Evolutionary conservation across 2,329 filamentous ascomycete genomes (phyloP).

Genomic region (Lachnellula cervina): DNA sequence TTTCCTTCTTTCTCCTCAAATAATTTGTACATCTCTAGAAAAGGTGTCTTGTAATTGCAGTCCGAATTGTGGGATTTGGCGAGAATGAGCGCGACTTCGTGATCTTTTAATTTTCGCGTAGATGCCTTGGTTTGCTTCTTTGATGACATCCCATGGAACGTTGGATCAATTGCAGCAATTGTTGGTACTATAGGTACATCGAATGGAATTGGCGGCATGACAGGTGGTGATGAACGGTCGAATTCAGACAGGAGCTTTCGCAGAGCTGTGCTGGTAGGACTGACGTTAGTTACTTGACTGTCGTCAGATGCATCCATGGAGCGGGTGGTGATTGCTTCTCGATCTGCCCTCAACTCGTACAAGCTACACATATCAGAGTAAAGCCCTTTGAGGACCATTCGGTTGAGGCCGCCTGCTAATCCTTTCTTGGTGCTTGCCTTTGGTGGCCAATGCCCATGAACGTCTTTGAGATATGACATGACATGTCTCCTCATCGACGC

Average conservation of each 20-base stretch:
- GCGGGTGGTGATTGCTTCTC: slow-evolving; percentile 70
- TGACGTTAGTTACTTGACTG: slow-evolving; percentile 47
- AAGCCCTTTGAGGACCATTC: slow-evolving; percentile 72
- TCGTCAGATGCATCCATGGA: slow-evolving; percentile 56
- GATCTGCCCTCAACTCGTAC: slow-evolving; percentile 85
- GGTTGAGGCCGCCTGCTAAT: slow-evolving; percentile 78
- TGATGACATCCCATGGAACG: slow-evolving; percentile 57
- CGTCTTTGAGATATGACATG: slow-evolving; percentile 59
- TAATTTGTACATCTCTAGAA: slow-evolving; percentile 64
- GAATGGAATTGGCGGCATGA: slow-evolving; percentile 86
- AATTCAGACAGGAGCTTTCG: slow-evolving; percentile 81
- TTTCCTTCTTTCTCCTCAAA: slow-evolving; percentile 67
- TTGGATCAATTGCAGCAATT: slow-evolving; percentile 60
- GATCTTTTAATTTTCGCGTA: slow-evolving; percentile 67
- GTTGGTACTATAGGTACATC: slow-evolving; percentile 76
- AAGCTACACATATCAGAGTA: slow-evolving; percentile 82
- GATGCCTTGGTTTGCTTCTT: slow-evolving; percentile 73
- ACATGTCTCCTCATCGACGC: slow-evolving; percentile 61
- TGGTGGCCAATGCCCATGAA: slow-evolving; percentile 78
- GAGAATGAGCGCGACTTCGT: slow-evolving; percentile 73
- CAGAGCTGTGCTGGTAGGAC: slow-evolving; percentile 63
- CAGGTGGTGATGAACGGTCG: slow-evolving; percentile 82
- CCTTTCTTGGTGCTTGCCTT: slow-evolving; percentile 92
- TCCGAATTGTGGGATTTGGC: slow-evolving; percentile 78
- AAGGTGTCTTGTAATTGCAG: slow-evolving; percentile 54